Evolutionary conservation across 164 flowering plant species (phyloP).

Genomic region (Piper longum): DNA sequence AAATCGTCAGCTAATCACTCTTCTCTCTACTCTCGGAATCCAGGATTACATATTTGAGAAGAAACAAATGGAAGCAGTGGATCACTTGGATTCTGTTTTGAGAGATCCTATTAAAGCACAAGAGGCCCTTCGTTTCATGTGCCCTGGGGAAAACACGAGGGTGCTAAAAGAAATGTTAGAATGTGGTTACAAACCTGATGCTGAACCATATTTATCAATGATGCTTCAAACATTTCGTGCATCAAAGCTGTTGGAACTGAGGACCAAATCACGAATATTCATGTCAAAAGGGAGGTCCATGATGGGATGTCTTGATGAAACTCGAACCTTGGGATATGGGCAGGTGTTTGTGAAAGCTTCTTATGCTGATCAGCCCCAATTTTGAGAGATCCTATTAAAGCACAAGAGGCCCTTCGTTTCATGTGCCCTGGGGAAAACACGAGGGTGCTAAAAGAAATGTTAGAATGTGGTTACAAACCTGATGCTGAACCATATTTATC

Average conservation of each 20-base stretch:
- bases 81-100: conserved; percentile 43
- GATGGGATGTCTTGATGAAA: conserved; percentile 96
- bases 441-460: conserved; percentile 61
- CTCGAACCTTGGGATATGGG: conserved; percentile 64
- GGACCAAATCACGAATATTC: conserved; percentile 54
- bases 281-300: conserved; percentile 54
- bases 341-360: conserved; percentile 76
- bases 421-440: conserved; percentile 70
- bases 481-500: conserved; percentile 71
- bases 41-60: conserved; percentile 40
- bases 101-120: conserved; percentile 48
- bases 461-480: conserved; percentile 69
- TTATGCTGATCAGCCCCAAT: conserved; percentile 15
- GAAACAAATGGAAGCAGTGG: conserved; percentile 57
- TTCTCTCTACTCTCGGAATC: conserved; percentile 81
- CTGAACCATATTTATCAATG: conserved; percentile 82
- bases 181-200: conserved; percentile 70
- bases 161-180: conserved; percentile 63
- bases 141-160: conserved; percentile 53
- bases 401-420: conserved; percentile 49
- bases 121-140: conserved; percentile 59
- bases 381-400: conserved; percentile 44
- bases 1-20: conserved; percentile 74
- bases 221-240: conserved; percentile 66
- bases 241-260: conserved; percentile 50